A percentile compares a stretch with the other conserved stretches of the same genome.
Conservation (phyloP, 768 basidiomycete species). For the Lepiota brunneoincarnata region DNA sequence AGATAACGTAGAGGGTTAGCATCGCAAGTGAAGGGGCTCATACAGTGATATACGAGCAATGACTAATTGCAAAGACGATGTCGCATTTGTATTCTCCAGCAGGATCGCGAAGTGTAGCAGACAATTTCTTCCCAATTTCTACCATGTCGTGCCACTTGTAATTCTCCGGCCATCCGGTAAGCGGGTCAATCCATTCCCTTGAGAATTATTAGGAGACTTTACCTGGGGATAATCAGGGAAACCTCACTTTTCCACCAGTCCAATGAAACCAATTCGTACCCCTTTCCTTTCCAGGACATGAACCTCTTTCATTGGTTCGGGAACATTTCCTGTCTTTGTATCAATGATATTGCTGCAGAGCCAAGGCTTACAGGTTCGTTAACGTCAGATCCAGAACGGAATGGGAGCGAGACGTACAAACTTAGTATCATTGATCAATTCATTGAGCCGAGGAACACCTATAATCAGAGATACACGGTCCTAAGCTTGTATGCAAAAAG, state of each 20-base stretch:
- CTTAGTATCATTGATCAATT: not conserved
- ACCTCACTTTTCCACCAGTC: not conserved
- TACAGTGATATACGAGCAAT: not conserved
- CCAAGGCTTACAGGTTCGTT: not conserved
- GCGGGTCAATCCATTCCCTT: conserved; percentile 38
- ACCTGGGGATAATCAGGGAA: no score
- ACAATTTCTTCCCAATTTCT: conserved; percentile 51
- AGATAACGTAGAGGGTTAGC: no score
- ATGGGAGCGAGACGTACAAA: not conserved
- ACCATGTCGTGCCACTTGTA: conserved; percentile 60
- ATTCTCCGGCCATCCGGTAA: conserved; percentile 62
- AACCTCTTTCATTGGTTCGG: not conserved
- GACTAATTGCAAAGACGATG: not conserved
- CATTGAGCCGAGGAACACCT: not conserved
- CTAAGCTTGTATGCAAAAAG: no score
- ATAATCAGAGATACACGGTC: no score
- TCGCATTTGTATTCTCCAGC: conserved; percentile 10
- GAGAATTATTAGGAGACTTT: not conserved
- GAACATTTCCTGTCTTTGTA: not conserved
- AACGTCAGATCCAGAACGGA: not conserved
- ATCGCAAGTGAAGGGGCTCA: not conserved
- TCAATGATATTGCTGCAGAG: not conserved
- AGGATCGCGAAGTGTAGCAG: conserved; percentile 52
- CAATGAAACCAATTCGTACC: conserved; percentile 1
- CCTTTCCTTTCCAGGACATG: not conserved